These are phyloP conservation scores for Phyllosticta ampelicida DNA, from an alignment of 2,329 filamentous ascomycete species.

Conservation along the genomic window DNA sequence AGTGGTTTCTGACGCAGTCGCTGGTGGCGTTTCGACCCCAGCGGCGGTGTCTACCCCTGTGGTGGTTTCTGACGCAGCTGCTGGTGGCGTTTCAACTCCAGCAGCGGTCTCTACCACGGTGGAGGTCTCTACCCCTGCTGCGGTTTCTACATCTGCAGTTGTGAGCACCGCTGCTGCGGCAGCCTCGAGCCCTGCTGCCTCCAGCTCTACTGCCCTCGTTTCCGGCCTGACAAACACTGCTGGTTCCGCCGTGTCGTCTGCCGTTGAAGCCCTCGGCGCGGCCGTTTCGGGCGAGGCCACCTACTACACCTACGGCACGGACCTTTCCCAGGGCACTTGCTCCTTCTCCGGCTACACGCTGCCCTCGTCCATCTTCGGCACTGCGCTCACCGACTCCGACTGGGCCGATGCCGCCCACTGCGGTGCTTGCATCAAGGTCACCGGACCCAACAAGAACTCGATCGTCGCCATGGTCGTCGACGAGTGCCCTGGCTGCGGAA, in stretches of 20 bases:
- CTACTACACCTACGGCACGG: slow-evolving; percentile 23
- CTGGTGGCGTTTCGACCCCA: neutral
- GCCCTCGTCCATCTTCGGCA: slow-evolving; percentile 48
- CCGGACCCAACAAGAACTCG: slow-evolving; percentile 44
- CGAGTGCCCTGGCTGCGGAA: slow-evolving; percentile 45
- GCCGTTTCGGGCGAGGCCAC: slow-evolving; percentile 22
- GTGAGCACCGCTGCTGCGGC: neutral
- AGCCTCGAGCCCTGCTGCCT: slow-evolving; percentile 4
- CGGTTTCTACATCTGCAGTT: neutral
- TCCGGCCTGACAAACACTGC: neutral
- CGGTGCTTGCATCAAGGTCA: slow-evolving; percentile 52
- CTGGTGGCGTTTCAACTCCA: neutral
- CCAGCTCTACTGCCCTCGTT: neutral
- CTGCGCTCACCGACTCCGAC: slow-evolving; percentile 47
- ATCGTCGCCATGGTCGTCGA: slow-evolving; percentile 57
- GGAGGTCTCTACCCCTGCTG: neutral
- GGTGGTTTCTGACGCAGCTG: neutral
- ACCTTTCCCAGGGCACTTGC: slow-evolving; percentile 49
- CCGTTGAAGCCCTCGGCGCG: neutral
- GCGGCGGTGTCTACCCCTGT: neutral
- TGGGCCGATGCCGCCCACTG: slow-evolving; percentile 49
- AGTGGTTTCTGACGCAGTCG: neutral
- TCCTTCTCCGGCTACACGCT: slow-evolving; percentile 53
- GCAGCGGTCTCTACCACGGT: neutral
- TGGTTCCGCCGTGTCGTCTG: neutral